These are phyloP conservation scores for Scheffersomyces titani DNA, from an alignment of 1,139 yeast genomes.

Conservation along the genomic window DNA sequence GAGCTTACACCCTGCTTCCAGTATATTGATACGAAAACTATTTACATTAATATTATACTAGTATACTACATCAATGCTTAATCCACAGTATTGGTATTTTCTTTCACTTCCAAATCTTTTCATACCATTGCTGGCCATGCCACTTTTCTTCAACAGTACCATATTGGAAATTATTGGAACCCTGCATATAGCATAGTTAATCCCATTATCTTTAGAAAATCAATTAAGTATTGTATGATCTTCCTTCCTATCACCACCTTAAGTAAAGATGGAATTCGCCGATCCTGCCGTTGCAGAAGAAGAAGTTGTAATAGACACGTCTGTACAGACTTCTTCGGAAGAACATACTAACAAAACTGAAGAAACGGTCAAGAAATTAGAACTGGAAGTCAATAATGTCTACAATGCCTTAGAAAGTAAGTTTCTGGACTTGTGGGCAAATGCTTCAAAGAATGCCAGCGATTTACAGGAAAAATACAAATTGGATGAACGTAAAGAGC, in stretches of 20 bases:
- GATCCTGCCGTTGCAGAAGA: conserved; percentile 29
- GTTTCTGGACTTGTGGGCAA: conserved; percentile 41
- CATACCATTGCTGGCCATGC: neutral
- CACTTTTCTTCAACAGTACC: neutral
- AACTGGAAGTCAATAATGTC: conserved; percentile 54
- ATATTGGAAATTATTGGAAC: too few species aligned
- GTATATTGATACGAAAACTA: too few species aligned
- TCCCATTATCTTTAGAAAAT: neutral
- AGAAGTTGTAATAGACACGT: conserved; percentile 6
- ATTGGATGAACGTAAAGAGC: conserved; percentile 44
- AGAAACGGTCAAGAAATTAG: conserved; percentile 50
- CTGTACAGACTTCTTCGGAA: neutral
- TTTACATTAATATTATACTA: too few species aligned
- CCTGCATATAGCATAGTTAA: neutral
- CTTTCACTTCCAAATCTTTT: neutral
- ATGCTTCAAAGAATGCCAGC: conserved; percentile 34
- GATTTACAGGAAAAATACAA: conserved; percentile 36
- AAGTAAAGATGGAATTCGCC: conserved; percentile 29
- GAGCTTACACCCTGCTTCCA: too few species aligned
- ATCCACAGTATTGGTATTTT: too few species aligned
- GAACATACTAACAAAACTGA: conserved; percentile 32
- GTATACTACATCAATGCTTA: too few species aligned
- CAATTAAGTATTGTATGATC: neutral
- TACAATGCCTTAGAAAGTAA: conserved; percentile 46
- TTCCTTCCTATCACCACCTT: neutral